Evolutionary conservation across 2,329 filamentous ascomycete species (phyloP), one percentile per base, ranked within the genome.

Genomic region (Cladosporium sp.): DNA sequence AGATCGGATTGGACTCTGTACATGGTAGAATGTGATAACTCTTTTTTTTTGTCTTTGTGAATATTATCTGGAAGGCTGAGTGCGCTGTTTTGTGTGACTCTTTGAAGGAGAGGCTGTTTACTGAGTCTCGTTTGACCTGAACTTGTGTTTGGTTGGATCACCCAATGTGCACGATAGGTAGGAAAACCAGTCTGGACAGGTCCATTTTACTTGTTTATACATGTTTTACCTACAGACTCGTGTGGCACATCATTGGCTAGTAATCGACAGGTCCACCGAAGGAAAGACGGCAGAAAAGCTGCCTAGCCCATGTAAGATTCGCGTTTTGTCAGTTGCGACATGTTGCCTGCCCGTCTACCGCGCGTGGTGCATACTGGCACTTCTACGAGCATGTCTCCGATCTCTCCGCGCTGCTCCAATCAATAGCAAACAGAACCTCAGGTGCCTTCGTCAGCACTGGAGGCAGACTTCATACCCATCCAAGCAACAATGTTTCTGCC

Each of bases 1-100:
- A 21, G 53, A 23, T 18, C 11, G 31, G 16, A 33, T 16, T 8
- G 10, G n/a, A 18, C 12, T 28, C 29, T 57, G 55, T 57, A 57
- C 23, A 57, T 57, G 55, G 55, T 57, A 57, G 29, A 57, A 57
- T 57, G 55, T 21, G 21, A 57, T 18, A 8, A 3, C 18, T 50
- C 26, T 35, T 40, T 57, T 33, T 35, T 55, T 55, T 33, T 55
- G 50, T 53, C 23, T 26, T 1, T 26, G 23, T 26, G 23, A 26
- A 31, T 8, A 5, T 12, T 23, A 23, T 3, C 14, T 50, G 37
- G 37, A 21, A 44, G 18, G 16, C 7, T 44, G 37, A 26, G 37
- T n/a, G 16, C n/a, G 37, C 37, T n/a, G 37, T 44, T 14, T 16
- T 16, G n/a, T n/a, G 37, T n/a, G 16, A 6, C 35, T 5, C 18